Evolutionary conservation across 2,329 filamentous ascomycete species (phyloP), one percentile per base, ranked within the genome.

Genomic region (Colletotrichum sansevieriae): DNA sequence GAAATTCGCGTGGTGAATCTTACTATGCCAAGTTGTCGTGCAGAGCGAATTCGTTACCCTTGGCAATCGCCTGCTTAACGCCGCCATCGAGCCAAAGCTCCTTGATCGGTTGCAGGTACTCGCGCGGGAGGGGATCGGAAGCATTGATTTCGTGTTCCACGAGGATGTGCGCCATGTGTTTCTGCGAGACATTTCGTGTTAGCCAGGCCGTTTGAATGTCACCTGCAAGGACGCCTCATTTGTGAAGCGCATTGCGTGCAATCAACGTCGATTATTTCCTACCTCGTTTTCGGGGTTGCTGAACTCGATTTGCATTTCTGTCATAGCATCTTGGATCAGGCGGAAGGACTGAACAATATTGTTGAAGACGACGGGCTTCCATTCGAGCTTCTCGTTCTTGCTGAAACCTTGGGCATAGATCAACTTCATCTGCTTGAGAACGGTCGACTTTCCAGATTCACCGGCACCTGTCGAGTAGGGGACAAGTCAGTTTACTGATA

Each of bases 341-440:
- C 95, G 93, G 83, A 97, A 96, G 2, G 95, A 95, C 74, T 97
- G 93, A 59, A 98, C 85, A 72, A 98, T 87, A 80, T 99, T 99
- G 81, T 91, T 95, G 82, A 98, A 98, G 73, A 98, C 95, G 76
- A 98, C 95, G 15, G 94, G 92, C 74, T 96, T 94, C 87, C 94
- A 97, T 84, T 98, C 94, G 72, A 97, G 90, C 79, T 94, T 93
- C 80, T 98, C 96, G 72, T 89, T 90, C 75, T 93, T 92, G 76
- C 90, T 93, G 83, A 98, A 98, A 58, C 96, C 95, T 79, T 94
- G 91, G 13, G 94, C 90, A 79, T 98, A 96, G 75, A 99, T 98
- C 80, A 99, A 90, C 80, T 95, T 95, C 96, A 99, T 98, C 85
- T 98, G 95, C 84, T 98, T 98, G 73, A 98, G 88, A 68, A 98